Conservation (phyloP, 192 early-diverging fungal species). For the Hyaloraphidium curvatum region DNA sequence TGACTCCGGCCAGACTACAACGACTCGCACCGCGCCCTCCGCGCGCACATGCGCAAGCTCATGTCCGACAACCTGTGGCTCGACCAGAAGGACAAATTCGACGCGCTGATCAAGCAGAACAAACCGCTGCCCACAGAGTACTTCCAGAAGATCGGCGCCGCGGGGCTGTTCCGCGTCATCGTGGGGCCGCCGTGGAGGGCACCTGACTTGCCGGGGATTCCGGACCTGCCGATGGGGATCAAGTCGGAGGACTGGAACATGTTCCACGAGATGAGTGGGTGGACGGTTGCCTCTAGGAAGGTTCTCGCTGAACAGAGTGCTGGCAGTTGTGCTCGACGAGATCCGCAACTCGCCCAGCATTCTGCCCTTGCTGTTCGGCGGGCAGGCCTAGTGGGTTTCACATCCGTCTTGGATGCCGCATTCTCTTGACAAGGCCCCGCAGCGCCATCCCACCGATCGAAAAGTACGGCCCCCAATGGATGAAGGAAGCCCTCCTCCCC, state of each 20-base stretch:
- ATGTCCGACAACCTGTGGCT: neutral
- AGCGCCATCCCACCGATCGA: slow-evolving; percentile 58
- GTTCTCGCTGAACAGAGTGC: no score
- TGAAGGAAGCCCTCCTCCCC: slow-evolving; percentile 23
- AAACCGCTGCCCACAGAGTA: neutral
- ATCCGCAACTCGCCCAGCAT: neutral
- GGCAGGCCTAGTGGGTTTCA: slow-evolving; percentile 9
- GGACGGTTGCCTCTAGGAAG: no score
- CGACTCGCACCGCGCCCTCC: neutral
- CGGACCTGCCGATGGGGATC: neutral
- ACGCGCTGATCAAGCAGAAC: neutral
- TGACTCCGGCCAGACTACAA: slow-evolving; percentile 24
- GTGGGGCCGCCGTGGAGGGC: neutral
- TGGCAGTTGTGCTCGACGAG: neutral
- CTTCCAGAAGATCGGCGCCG: neutral
- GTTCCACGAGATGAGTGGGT: no score
- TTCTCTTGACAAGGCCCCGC: no score
- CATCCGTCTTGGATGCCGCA: no score
- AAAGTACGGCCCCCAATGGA: slow-evolving; percentile 43
- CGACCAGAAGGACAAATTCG: neutral
- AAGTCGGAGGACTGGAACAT: neutral
- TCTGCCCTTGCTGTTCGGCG: neutral
- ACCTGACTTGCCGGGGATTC: neutral
- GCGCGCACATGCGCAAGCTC: neutral
- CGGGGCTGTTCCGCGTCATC: neutral